A percentile compares a stretch with the other conserved stretches of the same genome.
phyloP scores from a whole-genome alignment of 2,329 filamentous ascomycete species.

The Aspergillus floridensis region DNA sequence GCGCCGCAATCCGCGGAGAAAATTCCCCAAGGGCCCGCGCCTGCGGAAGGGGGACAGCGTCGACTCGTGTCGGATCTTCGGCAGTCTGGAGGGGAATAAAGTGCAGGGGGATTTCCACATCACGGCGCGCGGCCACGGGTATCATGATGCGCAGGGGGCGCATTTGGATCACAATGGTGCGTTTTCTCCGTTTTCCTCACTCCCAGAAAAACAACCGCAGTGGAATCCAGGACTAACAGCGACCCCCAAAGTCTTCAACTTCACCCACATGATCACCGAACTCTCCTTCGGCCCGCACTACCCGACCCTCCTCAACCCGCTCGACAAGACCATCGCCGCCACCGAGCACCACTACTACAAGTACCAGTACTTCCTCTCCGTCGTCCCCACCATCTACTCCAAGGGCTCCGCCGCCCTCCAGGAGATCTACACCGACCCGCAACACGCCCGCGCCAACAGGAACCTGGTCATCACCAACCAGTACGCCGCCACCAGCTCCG shows the following conservation, averaged over 20 bases:
- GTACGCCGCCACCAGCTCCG: constrained; percentile 93
- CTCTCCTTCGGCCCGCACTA: constrained; percentile 97
- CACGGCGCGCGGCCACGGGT: constrained; percentile 93
- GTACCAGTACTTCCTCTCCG: constrained; percentile 95
- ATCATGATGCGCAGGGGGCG: constrained; percentile 66
- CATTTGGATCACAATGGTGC: constrained; percentile 80
- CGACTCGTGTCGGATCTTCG: constrained; percentile 85
- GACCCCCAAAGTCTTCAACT: constrained; percentile 70
- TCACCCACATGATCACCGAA: constrained; percentile 93
- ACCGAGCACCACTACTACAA: constrained; percentile 83
- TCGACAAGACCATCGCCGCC: constrained; percentile 81
- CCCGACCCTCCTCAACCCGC: constrained; percentile 86
- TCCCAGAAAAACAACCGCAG: too few species aligned
- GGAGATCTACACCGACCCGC: constrained; percentile 42
- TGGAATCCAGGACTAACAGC: background rate
- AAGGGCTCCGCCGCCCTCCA: constrained; percentile 45
- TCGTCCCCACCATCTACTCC: constrained; percentile 92
- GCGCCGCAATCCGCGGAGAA: constrained; percentile 62
- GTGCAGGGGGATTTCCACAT: constrained; percentile 98
- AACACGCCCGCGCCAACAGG: constrained; percentile 36
- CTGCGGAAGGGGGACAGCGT: constrained; percentile 54
- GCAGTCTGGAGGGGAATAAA: constrained; percentile 88
- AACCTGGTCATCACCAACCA: constrained; percentile 87
- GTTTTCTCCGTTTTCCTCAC: constrained; percentile 29
- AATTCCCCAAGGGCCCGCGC: constrained; percentile 71